Conservation (phyloP, 106 monocot species). For the Iris macrosiphon region DNA sequence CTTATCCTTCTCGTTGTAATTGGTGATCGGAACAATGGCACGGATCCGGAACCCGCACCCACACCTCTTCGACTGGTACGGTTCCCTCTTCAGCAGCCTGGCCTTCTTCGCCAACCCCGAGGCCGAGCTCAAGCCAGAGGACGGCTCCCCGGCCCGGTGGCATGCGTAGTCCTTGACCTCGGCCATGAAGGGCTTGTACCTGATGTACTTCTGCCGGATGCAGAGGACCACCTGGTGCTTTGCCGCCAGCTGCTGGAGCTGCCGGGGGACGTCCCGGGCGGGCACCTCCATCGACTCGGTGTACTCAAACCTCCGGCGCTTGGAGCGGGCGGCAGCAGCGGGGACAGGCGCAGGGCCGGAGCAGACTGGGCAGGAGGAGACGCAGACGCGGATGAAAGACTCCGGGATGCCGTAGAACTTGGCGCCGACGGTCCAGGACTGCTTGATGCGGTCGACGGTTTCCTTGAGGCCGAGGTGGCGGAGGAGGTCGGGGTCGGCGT, state of each 20-base stretch:
- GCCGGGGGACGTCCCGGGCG: slow-evolving; percentile 64
- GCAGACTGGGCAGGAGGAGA: slow-evolving; percentile 73
- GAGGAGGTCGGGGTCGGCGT: slow-evolving; percentile 84
- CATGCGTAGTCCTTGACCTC: slow-evolving; percentile 99
- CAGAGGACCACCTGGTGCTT: slow-evolving; percentile 97
- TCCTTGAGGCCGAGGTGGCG: slow-evolving; percentile 91
- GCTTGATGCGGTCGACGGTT: slow-evolving; percentile 88
- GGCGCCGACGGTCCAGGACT: slow-evolving; percentile 94
- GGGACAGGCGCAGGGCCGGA: slow-evolving; percentile 13
- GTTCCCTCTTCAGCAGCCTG: slow-evolving; percentile 78
- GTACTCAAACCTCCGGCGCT: slow-evolving; percentile 84
- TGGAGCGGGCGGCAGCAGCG: slow-evolving; percentile 24
- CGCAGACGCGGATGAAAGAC: slow-evolving; percentile 77
- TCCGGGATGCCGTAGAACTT: slow-evolving; percentile 98
- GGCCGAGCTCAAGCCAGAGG: slow-evolving; percentile 31
- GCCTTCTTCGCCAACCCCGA: slow-evolving; percentile 59
- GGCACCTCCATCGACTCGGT: slow-evolving; percentile 94
- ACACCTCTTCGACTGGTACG: slow-evolving; percentile 90
- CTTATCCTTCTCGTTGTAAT: slow-evolving; percentile 98
- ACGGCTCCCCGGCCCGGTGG: slow-evolving; percentile 89
- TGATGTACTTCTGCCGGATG: slow-evolving; percentile 93
- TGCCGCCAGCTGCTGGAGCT: slow-evolving; percentile 82
- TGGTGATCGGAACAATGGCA: slow-evolving; percentile 89
- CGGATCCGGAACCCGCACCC: slow-evolving; percentile 95
- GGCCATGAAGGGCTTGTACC: slow-evolving; percentile 98